Evolutionary conservation across 1,284 basidiomycete genomes (phyloP).

Genomic region (Sporisorium reilianum): DNA sequence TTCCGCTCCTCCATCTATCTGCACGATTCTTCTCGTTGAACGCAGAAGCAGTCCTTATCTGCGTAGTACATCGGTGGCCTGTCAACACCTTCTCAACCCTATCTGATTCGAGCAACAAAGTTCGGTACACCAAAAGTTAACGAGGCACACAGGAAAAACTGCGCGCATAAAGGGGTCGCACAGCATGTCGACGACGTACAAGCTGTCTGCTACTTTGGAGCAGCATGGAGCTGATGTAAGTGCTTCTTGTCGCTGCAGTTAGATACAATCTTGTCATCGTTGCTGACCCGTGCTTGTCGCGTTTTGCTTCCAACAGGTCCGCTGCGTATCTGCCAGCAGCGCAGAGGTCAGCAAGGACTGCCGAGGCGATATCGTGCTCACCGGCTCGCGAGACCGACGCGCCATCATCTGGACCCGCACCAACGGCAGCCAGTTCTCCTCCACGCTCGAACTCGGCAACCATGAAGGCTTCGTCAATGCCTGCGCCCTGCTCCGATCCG

Average conservation of each 20-base stretch:
- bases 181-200: constrained; percentile 35
- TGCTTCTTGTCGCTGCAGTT: no score
- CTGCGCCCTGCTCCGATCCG: constrained; percentile 31
- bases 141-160: neutral
- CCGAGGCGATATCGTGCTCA: constrained; percentile 49
- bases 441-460: constrained; percentile 40
- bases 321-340: constrained; percentile 52
- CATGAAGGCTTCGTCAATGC: constrained; percentile 67
- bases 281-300: no score
- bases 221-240: constrained; percentile 62
- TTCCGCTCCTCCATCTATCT: constrained; percentile 4
- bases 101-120: neutral
- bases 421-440: constrained; percentile 47
- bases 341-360: constrained; percentile 28
- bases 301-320: no score
- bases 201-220: constrained; percentile 54
- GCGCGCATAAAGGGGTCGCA: neutral
- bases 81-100: neutral
- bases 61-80: neutral
- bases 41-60: neutral
- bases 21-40: neutral
- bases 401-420: constrained; percentile 51
- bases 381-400: constrained; percentile 54
- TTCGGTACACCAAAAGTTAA: neutral
- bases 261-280: no score